Conservation (phyloP, 108 stramenopile genomes). For the Seminavis robusta region DNA sequence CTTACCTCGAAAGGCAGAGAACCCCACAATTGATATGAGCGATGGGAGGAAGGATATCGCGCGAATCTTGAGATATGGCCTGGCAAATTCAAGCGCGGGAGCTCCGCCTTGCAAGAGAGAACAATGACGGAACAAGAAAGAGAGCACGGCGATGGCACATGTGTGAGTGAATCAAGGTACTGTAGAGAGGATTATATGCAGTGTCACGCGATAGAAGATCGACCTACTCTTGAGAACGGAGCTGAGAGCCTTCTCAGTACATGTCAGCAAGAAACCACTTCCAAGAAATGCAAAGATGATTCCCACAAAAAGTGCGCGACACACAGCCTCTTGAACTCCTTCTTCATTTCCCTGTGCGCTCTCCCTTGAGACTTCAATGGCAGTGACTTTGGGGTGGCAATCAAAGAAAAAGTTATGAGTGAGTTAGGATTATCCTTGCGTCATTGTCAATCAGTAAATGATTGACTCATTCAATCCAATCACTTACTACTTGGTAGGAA, state of each 20-base stretch:
- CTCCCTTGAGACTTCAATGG: conserved; percentile 80
- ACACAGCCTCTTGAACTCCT: conserved; percentile 73
- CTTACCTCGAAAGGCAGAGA: conserved; percentile 55
- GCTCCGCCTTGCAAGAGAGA: conserved; percentile 46
- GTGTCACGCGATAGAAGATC: background rate
- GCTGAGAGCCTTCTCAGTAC: conserved; percentile 51
- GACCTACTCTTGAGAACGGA: conserved; percentile 42
- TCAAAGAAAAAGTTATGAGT: background rate
- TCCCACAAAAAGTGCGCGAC: conserved; percentile 76
- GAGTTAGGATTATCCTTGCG: background rate
- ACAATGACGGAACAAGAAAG: background rate
- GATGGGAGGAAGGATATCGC: conserved; percentile 86
- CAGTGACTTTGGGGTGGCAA: conserved; percentile 47
- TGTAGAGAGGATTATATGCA: too few species aligned
- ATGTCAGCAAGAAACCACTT: conserved; percentile 54
- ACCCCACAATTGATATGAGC: conserved; percentile 65
- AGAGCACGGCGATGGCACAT: background rate
- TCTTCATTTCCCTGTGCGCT: conserved; percentile 71
- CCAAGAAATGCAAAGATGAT: conserved; percentile 65
- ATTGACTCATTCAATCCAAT: background rate
- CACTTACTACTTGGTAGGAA: conserved; percentile 74
- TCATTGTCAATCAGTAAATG: background rate
- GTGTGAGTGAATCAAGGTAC: too few species aligned
- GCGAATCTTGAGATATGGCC: conserved; percentile 79
- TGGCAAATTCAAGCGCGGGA: conserved; percentile 80